A percentile compares a stretch with the other conserved stretches of the same genome.
Conservation (phyloP, 805 yeast species). For the Kodamaea kakaduensis region DNA sequence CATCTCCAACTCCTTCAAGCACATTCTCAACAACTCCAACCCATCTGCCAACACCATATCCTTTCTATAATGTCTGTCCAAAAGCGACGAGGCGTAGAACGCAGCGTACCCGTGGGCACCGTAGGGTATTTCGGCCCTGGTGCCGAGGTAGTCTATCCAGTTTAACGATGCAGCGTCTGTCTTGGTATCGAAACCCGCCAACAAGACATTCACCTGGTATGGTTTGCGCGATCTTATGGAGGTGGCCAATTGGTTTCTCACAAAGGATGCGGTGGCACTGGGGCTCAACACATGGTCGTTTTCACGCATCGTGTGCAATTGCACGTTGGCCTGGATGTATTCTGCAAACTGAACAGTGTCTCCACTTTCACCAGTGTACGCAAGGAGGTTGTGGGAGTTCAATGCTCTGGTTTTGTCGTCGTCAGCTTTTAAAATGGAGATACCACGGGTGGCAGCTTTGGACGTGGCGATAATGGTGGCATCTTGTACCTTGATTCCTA, state of each 20-base stretch:
- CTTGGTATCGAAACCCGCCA: slow-evolving; percentile 76
- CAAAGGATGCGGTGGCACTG: slow-evolving; percentile 80
- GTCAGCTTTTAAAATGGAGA: slow-evolving; percentile 68
- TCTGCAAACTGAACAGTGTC: slow-evolving; percentile 96
- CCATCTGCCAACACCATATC: slow-evolving; percentile 79
- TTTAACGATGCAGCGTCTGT: slow-evolving; percentile 61
- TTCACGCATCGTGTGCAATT: slow-evolving; percentile 82
- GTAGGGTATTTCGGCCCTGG: slow-evolving; percentile 86
- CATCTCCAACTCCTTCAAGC: slow-evolving; percentile 72
- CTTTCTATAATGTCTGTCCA: slow-evolving; percentile 84
- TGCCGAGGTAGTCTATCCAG: slow-evolving; percentile 93
- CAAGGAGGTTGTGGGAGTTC: slow-evolving; percentile 75
- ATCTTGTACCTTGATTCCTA: slow-evolving; percentile 81
- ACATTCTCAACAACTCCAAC: slow-evolving; percentile 61
- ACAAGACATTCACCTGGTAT: slow-evolving; percentile 84
- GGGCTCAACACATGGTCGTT: slow-evolving; percentile 73
- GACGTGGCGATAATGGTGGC: slow-evolving; percentile 90
- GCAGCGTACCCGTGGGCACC: slow-evolving; percentile 99
- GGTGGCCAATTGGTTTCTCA: slow-evolving; percentile 82
- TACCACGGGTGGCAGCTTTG: slow-evolving; percentile 88
- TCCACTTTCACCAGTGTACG: slow-evolving; percentile 94
- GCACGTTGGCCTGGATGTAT: slow-evolving; percentile 87
- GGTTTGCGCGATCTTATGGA: slow-evolving; percentile 88
- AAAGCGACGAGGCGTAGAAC: slow-evolving; percentile 82
- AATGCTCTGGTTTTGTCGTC: slow-evolving; percentile 79